Base-by-base conservation (phyloP, 2,329 filamentous ascomycete genomes). In the Ciborinia camelliae region DNA sequence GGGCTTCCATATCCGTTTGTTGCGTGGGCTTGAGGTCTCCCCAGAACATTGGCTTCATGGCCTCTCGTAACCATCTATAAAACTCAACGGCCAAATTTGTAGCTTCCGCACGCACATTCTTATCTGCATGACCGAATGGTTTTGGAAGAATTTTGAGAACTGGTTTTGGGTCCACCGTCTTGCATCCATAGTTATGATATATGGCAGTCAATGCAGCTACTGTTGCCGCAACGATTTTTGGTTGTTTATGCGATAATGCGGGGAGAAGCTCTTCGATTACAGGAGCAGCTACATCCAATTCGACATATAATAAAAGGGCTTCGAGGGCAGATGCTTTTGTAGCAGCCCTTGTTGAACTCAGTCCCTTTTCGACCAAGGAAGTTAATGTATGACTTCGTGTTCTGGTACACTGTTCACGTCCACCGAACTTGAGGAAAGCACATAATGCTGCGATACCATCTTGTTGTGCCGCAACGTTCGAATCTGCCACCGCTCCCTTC, bases 11-110 rank as follows among this genome's bases (percentile, higher is more conserved):
- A 74, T 99, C 96, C 67, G 89, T 87, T 76, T 99, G 95, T 75
- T 99, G 95, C 0, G 96, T 94, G 0, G 94, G 90, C 76, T 99
- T 99, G 67, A 99, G 78, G 66, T 99, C 95, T 52, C 85, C 87
- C 93, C 95, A 99, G 76, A 99, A 98, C 78, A 98, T 89, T 45
- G 94, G 92, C 76, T 99, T 99, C 88, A 99, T 97, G 14, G 94
- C 94, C 69, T 99, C 95, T 70, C 94, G 90, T 41, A 99, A 82
- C 95, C 96, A 99, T 77, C 95, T 84, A 78, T 99, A 99, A 65
- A 99, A 86, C 75, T 99, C 96, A 55, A 97, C 91, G 0, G 94
- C 90, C 65, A 99, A 81, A 71, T 90, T 92, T 54, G 95, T 95
- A 35, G 93, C 92, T 76, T 97, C 95, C 4, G 93, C 92, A 77